Percentiles rank a stretch among this genome's conserved stretches.
phyloP scores from a whole-genome alignment of 1,284 basidiomycete genomes.

The Apiotrichum laibachii region DNA sequence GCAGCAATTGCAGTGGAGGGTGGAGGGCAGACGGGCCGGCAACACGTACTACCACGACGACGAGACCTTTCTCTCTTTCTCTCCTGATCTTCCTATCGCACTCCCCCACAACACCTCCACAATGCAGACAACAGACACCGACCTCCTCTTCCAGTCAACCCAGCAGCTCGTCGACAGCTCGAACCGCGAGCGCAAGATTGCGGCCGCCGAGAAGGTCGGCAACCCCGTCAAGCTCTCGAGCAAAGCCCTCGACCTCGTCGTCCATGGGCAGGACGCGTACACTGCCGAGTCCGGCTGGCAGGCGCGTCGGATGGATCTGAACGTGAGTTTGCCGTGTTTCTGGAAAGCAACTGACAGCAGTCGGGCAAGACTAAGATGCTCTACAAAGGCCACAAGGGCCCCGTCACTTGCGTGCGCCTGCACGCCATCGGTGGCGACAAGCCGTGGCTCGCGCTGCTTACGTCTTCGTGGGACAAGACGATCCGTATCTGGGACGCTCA shows the following conservation, averaged over 20 bases:
- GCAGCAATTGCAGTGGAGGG: too few relatives aligned
- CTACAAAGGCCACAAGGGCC: slow-evolving; percentile 78
- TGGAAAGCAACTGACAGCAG: slow-evolving; percentile 56
- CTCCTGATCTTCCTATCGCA: too few relatives aligned
- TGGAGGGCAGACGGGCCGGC: too few relatives aligned
- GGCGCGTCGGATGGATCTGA: slow-evolving; percentile 67
- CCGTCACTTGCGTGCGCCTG: slow-evolving; percentile 76
- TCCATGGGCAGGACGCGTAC: slow-evolving; percentile 69
- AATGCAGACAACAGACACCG: slow-evolving; percentile 54
- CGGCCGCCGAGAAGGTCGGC: slow-evolving; percentile 67
- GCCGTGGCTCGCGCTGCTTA: slow-evolving; percentile 57
- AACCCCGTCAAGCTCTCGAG: slow-evolving; percentile 70
- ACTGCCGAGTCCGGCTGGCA: slow-evolving; percentile 79
- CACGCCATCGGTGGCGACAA: slow-evolving; percentile 41
- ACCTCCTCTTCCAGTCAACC: slow-evolving; percentile 65
- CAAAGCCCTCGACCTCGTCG: slow-evolving; percentile 67
- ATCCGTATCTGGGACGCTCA: slow-evolving; percentile 77
- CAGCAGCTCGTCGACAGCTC: slow-evolving; percentile 68
- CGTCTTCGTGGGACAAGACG: slow-evolving; percentile 89
- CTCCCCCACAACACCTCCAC: neutral
- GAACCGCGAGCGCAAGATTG: slow-evolving; percentile 68
- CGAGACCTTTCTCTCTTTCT: too few relatives aligned
- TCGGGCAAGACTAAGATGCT: slow-evolving; percentile 66
- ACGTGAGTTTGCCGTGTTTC: slow-evolving; percentile 55
- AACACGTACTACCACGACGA: too few relatives aligned